phyloP scores from a whole-genome alignment of 139 green algal species.

The Coccomyxa sp. region DNA sequence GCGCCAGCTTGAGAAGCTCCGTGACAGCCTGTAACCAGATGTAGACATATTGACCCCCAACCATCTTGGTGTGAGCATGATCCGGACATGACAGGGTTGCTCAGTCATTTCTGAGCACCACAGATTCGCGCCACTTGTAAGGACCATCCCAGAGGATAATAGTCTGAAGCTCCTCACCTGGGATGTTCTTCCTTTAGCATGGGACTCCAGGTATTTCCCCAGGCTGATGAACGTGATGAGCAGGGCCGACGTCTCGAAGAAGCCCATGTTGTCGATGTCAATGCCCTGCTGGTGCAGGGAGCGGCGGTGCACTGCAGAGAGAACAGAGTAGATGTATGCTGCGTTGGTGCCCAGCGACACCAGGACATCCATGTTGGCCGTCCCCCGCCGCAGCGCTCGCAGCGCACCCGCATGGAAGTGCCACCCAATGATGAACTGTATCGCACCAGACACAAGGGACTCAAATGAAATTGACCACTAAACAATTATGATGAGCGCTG shows the following conservation, averaged over 20 bases:
- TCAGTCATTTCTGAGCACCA: too few species aligned
- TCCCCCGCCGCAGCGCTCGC: conserved; percentile 47
- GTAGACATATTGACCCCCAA: too few species aligned
- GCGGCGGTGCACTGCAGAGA: conserved; percentile 72
- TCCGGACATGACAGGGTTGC: too few species aligned
- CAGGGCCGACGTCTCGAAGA: conserved; percentile 98
- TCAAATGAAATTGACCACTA: too few species aligned
- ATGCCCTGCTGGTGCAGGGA: conserved; percentile 7
- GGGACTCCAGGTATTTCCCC: conserved; percentile 74
- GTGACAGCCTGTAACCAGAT: conserved; percentile 48
- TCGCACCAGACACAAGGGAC: too few species aligned
- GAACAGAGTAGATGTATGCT: conserved; percentile 86
- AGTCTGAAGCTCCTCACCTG: too few species aligned
- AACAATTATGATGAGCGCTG: too few species aligned
- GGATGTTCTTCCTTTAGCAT: conserved; percentile 73
- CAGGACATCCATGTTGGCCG: conserved; percentile 99
- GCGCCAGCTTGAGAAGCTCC: conserved; percentile 76
- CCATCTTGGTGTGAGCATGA: too few species aligned
- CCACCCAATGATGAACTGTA: conserved; percentile 82
- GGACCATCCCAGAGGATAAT: too few species aligned
- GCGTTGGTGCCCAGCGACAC: conserved; percentile 92
- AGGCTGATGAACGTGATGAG: conserved; percentile 96
- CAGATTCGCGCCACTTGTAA: too few species aligned
- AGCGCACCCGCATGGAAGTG: conserved; percentile 86
- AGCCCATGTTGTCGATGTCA: conserved; percentile 64